Conservation (phyloP, 768 basidiomycete genomes). For the Suillus luteus region DNA sequence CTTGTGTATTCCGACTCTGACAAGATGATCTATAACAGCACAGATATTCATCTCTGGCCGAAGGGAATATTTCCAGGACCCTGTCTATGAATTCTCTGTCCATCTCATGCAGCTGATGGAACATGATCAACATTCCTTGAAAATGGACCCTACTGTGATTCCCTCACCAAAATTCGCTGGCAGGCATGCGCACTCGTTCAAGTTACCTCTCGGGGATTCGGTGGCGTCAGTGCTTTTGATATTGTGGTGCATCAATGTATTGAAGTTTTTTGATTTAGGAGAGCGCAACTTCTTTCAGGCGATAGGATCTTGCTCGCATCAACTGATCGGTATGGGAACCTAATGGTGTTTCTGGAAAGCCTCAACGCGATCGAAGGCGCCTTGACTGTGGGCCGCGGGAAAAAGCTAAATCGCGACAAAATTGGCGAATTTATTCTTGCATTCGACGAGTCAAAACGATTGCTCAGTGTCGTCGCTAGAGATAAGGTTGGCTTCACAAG, state of each 20-base stretch:
- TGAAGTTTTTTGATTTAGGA: slow-evolving; percentile 21
- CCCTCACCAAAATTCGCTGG: slow-evolving; percentile 25
- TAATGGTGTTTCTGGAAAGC: slow-evolving; percentile 43
- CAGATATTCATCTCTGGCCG: slow-evolving; percentile 17
- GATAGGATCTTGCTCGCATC: slow-evolving; percentile 45
- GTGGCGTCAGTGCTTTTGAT: slow-evolving; percentile 10
- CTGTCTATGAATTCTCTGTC: slow-evolving; percentile 24
- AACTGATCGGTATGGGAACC: slow-evolving; percentile 34
- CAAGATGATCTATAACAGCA: background rate
- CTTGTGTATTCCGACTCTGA: background rate
- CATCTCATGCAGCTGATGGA: slow-evolving; percentile 30
- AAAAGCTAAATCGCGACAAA: slow-evolving; percentile 45
- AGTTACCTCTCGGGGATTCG: slow-evolving; percentile 22
- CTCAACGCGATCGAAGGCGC: slow-evolving; percentile 34
- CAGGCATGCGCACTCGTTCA: slow-evolving; percentile 19
- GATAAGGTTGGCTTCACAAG: slow-evolving; percentile 36
- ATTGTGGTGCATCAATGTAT: background rate
- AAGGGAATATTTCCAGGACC: slow-evolving; percentile 24
- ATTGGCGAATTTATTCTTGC: slow-evolving; percentile 49
- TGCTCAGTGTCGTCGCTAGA: slow-evolving; percentile 47
- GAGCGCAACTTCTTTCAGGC: slow-evolving; percentile 44
- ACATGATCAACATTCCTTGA: slow-evolving; percentile 31
- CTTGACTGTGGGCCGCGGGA: slow-evolving; percentile 28
- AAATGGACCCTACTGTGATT: slow-evolving; percentile 24
- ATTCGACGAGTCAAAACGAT: slow-evolving; percentile 53